phyloP scores from a whole-genome alignment of 2,329 filamentous ascomycete species.

The Neurospora sp. region DNA sequence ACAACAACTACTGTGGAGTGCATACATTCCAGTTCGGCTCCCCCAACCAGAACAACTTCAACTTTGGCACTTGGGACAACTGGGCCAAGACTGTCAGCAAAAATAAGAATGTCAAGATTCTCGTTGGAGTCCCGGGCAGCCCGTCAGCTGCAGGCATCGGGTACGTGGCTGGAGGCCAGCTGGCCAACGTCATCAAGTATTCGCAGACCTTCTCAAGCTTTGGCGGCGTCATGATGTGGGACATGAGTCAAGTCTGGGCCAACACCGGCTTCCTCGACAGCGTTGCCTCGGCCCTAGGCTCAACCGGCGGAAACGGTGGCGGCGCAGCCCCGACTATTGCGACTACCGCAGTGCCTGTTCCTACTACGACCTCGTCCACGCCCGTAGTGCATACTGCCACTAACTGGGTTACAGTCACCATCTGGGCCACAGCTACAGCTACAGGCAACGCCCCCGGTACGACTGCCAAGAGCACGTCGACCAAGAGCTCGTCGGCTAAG shows the following conservation, averaged over 20 bases:
- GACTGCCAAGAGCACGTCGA: slow-evolving; percentile 5
- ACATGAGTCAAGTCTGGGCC: slow-evolving; percentile 50
- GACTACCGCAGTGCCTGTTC: slow-evolving; percentile 1
- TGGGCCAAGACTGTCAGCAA: slow-evolving; percentile 50
- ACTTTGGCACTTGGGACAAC: slow-evolving; percentile 54
- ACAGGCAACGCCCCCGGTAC: slow-evolving; percentile 1
- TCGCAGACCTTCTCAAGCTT: slow-evolving; percentile 48
- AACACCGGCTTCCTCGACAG: slow-evolving; percentile 46
- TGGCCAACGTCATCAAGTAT: slow-evolving; percentile 43
- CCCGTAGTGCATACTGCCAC: background rate
- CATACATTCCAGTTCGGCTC: slow-evolving; percentile 37
- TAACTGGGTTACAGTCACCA: background rate
- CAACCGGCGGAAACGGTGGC: slow-evolving; percentile 4
- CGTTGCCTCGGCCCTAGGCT: slow-evolving; percentile 28
- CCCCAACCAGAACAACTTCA: slow-evolving; percentile 42
- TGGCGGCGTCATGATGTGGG: slow-evolving; percentile 58
- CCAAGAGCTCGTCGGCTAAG: slow-evolving; percentile 10
- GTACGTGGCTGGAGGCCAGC: slow-evolving; percentile 38
- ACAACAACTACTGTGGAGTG: slow-evolving; percentile 59
- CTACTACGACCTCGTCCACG: background rate
- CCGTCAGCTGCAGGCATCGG: slow-evolving; percentile 45
- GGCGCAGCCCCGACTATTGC: slow-evolving; percentile 1
- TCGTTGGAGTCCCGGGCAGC: slow-evolving; percentile 51
- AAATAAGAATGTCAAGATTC: slow-evolving; percentile 51
- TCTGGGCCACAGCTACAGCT: background rate